A percentile compares a stretch with the other conserved stretches of the same genome.
Evolutionary conservation across 345 rosid species (phyloP).

Genomic region (Draba incana): DNA sequence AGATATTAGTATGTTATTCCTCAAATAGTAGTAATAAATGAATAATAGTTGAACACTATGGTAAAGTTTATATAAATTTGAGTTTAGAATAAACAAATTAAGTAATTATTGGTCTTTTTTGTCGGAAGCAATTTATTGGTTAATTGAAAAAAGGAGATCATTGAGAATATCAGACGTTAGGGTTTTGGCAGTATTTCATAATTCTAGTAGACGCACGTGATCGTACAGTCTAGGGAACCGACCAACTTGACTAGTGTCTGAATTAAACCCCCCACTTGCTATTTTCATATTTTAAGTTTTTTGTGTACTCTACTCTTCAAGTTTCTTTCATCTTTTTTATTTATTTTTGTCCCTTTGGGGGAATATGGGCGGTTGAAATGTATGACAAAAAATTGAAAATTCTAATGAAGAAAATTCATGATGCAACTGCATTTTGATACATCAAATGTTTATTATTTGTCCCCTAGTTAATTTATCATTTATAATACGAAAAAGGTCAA

Average conservation of each 20-base stretch:
- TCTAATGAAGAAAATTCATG: background rate
- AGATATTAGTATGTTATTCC: background rate
- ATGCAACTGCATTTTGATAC: conserved; percentile 19
- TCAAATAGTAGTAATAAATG: background rate
- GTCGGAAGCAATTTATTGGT: background rate
- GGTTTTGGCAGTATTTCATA: conserved; percentile 33
- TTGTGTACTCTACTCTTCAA: background rate
- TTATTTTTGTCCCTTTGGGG: conserved; percentile 20
- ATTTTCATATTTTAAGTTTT: conserved; percentile 10
- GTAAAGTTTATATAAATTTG: background rate
- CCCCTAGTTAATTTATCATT: conserved; percentile 11
- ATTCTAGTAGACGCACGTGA: conserved; percentile 42
- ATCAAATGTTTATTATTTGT: conserved; percentile 7
- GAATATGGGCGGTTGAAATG: conserved; percentile 26
- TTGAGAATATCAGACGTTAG: conserved; percentile 24
- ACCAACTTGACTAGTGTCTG: conserved; percentile 41
- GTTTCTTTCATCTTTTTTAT: background rate
- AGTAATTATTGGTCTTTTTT: background rate
- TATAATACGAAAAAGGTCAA: conserved; percentile 6
- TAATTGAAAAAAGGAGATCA: background rate
- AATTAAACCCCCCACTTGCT: conserved; percentile 32
- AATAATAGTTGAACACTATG: background rate
- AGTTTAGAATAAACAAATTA: background rate
- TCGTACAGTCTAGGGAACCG: conserved; percentile 30
- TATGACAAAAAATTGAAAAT: background rate